Percentiles rank a stretch among this genome's conserved stretches.
Evolutionary conservation across 192 early-diverging fungal species (phyloP).

Genomic region (Mortierella antarctica): DNA sequence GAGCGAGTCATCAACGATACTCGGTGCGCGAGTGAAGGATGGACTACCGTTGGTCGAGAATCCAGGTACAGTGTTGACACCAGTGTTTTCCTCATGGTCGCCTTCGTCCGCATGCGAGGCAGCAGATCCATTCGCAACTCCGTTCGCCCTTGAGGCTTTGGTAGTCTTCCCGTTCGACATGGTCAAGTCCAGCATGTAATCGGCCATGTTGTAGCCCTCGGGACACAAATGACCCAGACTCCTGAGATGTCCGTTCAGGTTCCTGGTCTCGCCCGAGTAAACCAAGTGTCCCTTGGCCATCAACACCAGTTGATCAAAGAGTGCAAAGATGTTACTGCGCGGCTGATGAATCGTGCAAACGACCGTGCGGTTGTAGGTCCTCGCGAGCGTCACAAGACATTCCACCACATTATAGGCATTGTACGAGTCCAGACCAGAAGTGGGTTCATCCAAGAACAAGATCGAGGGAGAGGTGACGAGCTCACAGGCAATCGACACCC

Average conservation of each 20-base stretch:
- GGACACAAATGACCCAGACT: slow-evolving; percentile 85
- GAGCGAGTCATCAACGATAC: slow-evolving; percentile 37
- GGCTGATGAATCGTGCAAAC: slow-evolving; percentile 97
- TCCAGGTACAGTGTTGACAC: neutral
- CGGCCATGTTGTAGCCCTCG: slow-evolving; percentile 91
- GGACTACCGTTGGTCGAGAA: slow-evolving; percentile 13
- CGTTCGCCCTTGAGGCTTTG: slow-evolving; percentile 13
- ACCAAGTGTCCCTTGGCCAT: slow-evolving; percentile 85
- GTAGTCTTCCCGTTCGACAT: slow-evolving; percentile 61
- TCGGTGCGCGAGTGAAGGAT: slow-evolving; percentile 23
- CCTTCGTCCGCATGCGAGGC: slow-evolving; percentile 9
- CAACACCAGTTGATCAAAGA: slow-evolving; percentile 92
- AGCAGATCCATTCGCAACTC: neutral
- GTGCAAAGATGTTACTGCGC: slow-evolving; percentile 87
- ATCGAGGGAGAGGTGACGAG: slow-evolving; percentile 93
- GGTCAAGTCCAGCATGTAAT: slow-evolving; percentile 81
- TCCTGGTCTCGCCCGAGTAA: slow-evolving; percentile 81
- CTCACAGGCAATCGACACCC: slow-evolving; percentile 94
- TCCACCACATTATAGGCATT: slow-evolving; percentile 97
- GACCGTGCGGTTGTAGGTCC: slow-evolving; percentile 74
- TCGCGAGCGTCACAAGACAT: slow-evolving; percentile 80
- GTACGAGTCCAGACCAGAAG: slow-evolving; percentile 88
- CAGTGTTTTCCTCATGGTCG: slow-evolving; percentile 30
- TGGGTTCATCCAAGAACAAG: slow-evolving; percentile 90
- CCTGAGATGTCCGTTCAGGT: slow-evolving; percentile 77